phyloP scores from a whole-genome alignment of 371 early-diverging fungal genomes.

The Conidiobolus incongruus region DNA sequence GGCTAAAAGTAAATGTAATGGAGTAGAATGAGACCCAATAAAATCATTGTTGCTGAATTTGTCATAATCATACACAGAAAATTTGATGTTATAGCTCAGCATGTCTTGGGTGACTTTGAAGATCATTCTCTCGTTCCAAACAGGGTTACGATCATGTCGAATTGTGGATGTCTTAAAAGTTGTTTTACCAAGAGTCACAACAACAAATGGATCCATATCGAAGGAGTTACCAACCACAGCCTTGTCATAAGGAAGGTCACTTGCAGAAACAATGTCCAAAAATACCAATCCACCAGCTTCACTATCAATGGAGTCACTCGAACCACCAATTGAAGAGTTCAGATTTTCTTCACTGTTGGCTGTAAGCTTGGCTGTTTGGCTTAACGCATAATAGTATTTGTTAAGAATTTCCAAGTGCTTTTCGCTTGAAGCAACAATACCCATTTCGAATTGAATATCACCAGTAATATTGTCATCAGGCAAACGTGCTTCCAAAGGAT shows the following conservation, averaged over 20 bases:
- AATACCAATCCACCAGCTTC: conserved; percentile 24
- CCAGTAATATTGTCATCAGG: conserved; percentile 13
- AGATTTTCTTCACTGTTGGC: background rate
- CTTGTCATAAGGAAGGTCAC: conserved; percentile 27
- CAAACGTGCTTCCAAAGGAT: background rate
- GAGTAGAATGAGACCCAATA: conserved; percentile 28
- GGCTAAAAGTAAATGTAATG: conserved; percentile 9
- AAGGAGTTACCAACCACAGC: conserved; percentile 32
- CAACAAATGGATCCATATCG: conserved; percentile 71
- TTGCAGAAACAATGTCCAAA: conserved; percentile 34
- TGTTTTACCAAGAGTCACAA: conserved; percentile 37
- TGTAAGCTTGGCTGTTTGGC: background rate
- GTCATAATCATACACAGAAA: conserved; percentile 54
- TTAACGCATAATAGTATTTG: background rate
- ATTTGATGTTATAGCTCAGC: conserved; percentile 29
- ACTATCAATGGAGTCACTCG: background rate
- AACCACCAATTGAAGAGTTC: background rate
- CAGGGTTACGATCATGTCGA: conserved; percentile 33
- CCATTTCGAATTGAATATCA: conserved; percentile 10
- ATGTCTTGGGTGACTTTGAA: conserved; percentile 30
- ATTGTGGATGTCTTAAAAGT: conserved; percentile 42
- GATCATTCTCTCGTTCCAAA: conserved; percentile 39
- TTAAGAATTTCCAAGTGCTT: background rate
- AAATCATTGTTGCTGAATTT: conserved; percentile 44
- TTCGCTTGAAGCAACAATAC: conserved; percentile 4